Evolutionary conservation across 1,284 basidiomycete genomes (phyloP).

Genomic region (Naganishia sp.): DNA sequence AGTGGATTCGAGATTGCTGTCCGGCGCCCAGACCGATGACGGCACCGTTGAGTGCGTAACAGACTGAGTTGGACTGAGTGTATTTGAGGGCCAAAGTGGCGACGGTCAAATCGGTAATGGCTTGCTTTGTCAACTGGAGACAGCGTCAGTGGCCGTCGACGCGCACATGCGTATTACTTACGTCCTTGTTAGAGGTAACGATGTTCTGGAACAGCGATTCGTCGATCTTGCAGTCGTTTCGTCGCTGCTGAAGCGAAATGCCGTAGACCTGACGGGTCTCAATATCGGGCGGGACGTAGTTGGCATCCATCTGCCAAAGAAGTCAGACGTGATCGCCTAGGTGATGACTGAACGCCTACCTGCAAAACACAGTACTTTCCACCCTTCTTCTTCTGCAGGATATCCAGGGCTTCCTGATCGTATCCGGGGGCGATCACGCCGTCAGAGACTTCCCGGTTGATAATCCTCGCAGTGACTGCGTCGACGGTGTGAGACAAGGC

Average conservation of each 20-base stretch:
- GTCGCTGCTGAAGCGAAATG: constrained; percentile 82
- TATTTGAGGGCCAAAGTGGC: constrained; percentile 97
- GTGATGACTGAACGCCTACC: constrained; percentile 38
- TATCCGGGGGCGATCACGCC: constrained; percentile 97
- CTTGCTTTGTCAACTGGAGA: constrained; percentile 67
- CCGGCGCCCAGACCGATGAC: constrained; percentile 96
- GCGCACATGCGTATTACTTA: constrained; percentile 46
- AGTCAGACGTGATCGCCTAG: constrained; percentile 32
- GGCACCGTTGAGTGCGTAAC: constrained; percentile 89
- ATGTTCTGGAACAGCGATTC: constrained; percentile 79
- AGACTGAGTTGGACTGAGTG: constrained; percentile 98
- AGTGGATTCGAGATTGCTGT: constrained; percentile 98
- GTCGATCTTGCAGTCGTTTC: constrained; percentile 90
- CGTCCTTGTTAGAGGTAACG: constrained; percentile 84
- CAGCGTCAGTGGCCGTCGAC: neutral
- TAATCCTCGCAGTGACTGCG: constrained; percentile 89
- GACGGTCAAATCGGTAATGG: constrained; percentile 82
- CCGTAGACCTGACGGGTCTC: constrained; percentile 97
- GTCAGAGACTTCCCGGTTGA: constrained; percentile 96
- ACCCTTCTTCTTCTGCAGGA: constrained; percentile 93
- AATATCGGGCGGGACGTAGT: constrained; percentile 70
- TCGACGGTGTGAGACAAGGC: constrained; percentile 92
- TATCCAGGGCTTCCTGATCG: constrained; percentile 80
- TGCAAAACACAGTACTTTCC: constrained; percentile 98
- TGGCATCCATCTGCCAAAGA: constrained; percentile 73